Evolutionary conservation across 257 asterid genomes (phyloP), one percentile per base, ranked within the genome.

Genomic region (Osmanthus fragrans): DNA sequence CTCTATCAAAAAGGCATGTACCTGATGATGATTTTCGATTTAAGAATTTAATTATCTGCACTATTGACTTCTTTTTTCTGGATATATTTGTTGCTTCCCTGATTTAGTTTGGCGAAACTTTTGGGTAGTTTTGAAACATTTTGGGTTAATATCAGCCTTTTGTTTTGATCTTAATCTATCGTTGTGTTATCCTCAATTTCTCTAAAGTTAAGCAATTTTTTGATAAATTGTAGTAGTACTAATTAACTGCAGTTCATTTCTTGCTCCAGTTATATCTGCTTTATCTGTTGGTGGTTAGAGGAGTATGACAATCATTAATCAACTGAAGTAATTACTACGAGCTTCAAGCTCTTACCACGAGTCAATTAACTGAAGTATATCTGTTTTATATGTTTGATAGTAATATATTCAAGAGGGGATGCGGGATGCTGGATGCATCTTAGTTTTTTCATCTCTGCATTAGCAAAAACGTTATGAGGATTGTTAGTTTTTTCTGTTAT

Each of bases 1-100:
- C 68, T 93, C 99, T 5, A 96, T 96, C 18, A 93, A 93, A 79
- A 96, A 96, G 96, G 98, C 82, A 75, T 37, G 77, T 19, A 66
- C 37, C 54, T 70, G 16, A 13, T 30, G 42, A 25, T n/a, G 3
- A 4, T 19, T 21, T 40, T 76, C 16, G 56, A 19, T 49, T 81
- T 54, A 25, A 3, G 25, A 3, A 29, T 13, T 63, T 3, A 69
- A 36, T 42, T 30, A 25, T 16, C 8, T 66, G 12, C 18, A 32
- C 27, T 49, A 30, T 56, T 18, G 19, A 21, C 7, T 23, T 64
- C 68, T 19, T 4, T n/a, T 19, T 75, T 40, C 19, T 32, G 32
- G 21, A 23, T 76, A 4, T 71, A 15, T 40, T 21, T 63, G 30
- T 7, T 32, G 23, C 1, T 73, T 64, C 36, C 32, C 6, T 39